These are phyloP conservation scores for Arabidopsis thaliana DNA, from an alignment of 345 rosid genomes.

Conservation along the genomic window TAIR10.1 NC_003076.8:26270001-26270500, in stretches of 20 bases:
- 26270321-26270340: not conserved
- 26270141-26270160: conserved; percentile 54
- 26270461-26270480: conserved; percentile 94
- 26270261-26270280: conserved; percentile 76
- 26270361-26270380: not conserved
- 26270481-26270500: conserved; percentile 84
- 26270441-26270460: conserved; percentile 92
- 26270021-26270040: conserved; percentile 31
- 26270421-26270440: conserved; percentile 98
- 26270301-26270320: conserved; percentile 66
- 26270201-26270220: not conserved
- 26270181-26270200: not conserved
- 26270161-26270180: not conserved
- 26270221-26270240: conserved; percentile 56
- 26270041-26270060: conserved; percentile 28
- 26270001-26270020: conserved; percentile 9
- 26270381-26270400: conserved; percentile 55
- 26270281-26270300: conserved; percentile 88
- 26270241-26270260: conserved; percentile 82
- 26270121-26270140: conserved; percentile 72
- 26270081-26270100: conserved; percentile 40
- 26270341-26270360: not conserved
- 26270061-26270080: conserved; percentile 31
- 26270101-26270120: conserved; percentile 61
- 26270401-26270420: conserved; percentile 92